Percentiles rank a stretch among this genome's conserved stretches.
Conservation (phyloP, 179 eudicot genomes). For the Drosera spatulata region DNA sequence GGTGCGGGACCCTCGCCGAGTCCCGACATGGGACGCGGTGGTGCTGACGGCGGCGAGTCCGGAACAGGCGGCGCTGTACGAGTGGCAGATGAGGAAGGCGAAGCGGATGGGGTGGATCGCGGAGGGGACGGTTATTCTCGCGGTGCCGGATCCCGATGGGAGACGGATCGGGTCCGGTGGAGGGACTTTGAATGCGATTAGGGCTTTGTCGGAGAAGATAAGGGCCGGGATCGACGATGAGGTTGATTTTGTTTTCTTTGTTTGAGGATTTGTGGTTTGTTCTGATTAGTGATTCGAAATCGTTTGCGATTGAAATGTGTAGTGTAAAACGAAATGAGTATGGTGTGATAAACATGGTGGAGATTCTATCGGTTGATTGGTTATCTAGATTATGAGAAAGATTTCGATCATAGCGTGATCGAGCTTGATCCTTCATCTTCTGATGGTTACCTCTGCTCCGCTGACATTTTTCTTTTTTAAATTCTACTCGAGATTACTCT, state of each 20-base stretch:
- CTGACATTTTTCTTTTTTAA: too few species aligned
- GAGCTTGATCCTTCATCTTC: too few species aligned
- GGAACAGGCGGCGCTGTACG: conserved; percentile 75
- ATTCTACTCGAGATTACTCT: too few species aligned
- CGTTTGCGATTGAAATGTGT: too few species aligned
- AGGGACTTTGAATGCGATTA: conserved; percentile 82
- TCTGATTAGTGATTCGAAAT: too few species aligned
- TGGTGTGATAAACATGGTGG: too few species aligned
- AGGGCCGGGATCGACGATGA: neutral
- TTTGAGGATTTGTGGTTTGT: too few species aligned
- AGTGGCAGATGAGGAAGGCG: conserved; percentile 81
- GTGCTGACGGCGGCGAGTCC: conserved; percentile 91
- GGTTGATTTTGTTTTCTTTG: neutral
- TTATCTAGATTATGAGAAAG: too few species aligned
- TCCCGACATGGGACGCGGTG: conserved; percentile 92
- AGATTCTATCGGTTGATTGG: too few species aligned
- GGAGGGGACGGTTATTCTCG: conserved; percentile 56
- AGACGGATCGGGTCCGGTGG: conserved; percentile 94
- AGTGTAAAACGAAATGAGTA: too few species aligned
- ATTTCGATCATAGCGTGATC: too few species aligned
- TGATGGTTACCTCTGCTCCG: too few species aligned
- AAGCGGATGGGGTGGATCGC: conserved; percentile 76
- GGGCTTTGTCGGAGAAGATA: conserved; percentile 33
- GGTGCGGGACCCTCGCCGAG: conserved; percentile 72
- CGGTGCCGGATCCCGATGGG: conserved; percentile 85